Percentiles rank a stretch among this genome's conserved stretches.
Evolutionary conservation across 257 asterid genomes (phyloP).

Genomic region (Lycium barbarum): DNA sequence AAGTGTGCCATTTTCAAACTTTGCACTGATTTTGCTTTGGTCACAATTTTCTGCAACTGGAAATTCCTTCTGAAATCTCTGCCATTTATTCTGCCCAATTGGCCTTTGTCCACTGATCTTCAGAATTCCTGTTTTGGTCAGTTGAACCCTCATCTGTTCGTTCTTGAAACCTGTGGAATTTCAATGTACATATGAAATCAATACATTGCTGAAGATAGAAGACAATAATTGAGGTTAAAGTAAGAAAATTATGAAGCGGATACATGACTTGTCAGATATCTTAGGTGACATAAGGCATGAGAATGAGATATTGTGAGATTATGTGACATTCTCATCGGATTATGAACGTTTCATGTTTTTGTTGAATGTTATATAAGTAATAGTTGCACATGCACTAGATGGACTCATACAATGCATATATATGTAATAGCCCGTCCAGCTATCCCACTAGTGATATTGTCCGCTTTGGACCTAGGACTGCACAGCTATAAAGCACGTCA

Average conservation of each 20-base stretch:
- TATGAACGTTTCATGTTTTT: no score
- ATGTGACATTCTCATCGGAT: no score
- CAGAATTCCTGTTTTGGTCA: constrained; percentile 44
- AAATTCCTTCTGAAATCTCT: constrained; percentile 59
- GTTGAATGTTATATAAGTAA: no score
- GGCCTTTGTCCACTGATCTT: constrained; percentile 64
- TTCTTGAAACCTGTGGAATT: constrained; percentile 55
- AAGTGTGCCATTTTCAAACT: constrained; percentile 60
- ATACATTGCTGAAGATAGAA: background rate
- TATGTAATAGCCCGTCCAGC: no score
- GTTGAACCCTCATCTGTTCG: constrained; percentile 66
- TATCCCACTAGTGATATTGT: no score
- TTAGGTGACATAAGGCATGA: no score
- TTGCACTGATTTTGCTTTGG: constrained; percentile 58
- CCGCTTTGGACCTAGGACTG: background rate
- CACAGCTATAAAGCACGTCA: background rate
- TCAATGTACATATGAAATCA: background rate
- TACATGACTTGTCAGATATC: background rate
- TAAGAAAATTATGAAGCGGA: background rate
- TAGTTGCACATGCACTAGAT: no score
- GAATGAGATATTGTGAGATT: no score
- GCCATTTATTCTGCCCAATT: constrained; percentile 38
- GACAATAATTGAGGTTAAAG: background rate
- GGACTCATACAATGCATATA: no score
- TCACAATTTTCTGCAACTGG: constrained; percentile 54